Evolutionary conservation across 2,329 filamentous ascomycete genomes (phyloP).

Genomic region (Nemania sp.): DNA sequence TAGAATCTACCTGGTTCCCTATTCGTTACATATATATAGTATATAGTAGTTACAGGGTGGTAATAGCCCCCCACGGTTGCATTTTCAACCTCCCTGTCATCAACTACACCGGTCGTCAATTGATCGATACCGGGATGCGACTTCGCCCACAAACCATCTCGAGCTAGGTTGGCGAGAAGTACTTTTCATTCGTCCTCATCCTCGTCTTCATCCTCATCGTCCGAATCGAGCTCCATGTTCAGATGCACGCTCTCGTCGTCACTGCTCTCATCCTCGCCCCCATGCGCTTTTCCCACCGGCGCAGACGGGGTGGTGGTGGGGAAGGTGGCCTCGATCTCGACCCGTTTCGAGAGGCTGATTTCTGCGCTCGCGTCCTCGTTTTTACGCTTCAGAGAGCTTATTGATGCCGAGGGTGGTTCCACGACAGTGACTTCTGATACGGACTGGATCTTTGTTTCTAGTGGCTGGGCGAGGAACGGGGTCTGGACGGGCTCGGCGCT

Average conservation of each 20-base stretch:
- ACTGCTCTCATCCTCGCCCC: slow-evolving; percentile 59
- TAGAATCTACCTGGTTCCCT: slow-evolving; percentile 3
- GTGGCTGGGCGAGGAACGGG: slow-evolving; percentile 45
- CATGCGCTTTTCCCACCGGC: slow-evolving; percentile 34
- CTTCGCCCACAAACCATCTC: neutral
- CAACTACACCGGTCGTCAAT: slow-evolving; percentile 4
- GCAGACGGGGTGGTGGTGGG: neutral
- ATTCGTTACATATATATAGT: slow-evolving; percentile 12
- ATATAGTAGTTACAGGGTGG: slow-evolving; percentile 9
- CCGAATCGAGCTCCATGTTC: slow-evolving; percentile 67
- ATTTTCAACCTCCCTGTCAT: slow-evolving; percentile 9
- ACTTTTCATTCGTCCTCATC: slow-evolving; percentile 30
- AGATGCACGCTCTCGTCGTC: slow-evolving; percentile 69
- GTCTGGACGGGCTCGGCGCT: slow-evolving; percentile 35
- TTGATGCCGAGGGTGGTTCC: slow-evolving; percentile 26
- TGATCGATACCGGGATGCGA: slow-evolving; percentile 14
- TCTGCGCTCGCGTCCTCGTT: slow-evolving; percentile 54
- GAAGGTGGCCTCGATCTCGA: slow-evolving; percentile 51
- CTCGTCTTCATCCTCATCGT: slow-evolving; percentile 55
- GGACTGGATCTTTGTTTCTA: slow-evolving; percentile 41
- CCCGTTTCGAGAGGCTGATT: slow-evolving; percentile 53
- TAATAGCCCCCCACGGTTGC: slow-evolving; percentile 8
- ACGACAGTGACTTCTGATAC: slow-evolving; percentile 36
- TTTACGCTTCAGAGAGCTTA: slow-evolving; percentile 57
- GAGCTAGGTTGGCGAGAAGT: neutral